Evolutionary conservation across 257 asterid species (phyloP), one percentile per base, ranked within the genome.

Genomic region (Solanum ossicruentum): DNA sequence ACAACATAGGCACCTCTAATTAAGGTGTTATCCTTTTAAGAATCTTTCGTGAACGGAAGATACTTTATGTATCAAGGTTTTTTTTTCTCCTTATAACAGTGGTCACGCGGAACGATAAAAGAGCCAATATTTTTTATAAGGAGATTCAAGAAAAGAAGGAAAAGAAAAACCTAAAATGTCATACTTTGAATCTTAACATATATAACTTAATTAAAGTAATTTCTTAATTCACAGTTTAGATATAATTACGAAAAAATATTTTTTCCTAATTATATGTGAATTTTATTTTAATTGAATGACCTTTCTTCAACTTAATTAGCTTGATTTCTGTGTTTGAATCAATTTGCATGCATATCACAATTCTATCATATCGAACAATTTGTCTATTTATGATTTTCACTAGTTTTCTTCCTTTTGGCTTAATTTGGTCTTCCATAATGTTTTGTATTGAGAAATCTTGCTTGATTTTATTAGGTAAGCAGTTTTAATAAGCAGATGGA

Each of bases 401-500:
- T 61, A 21, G 11, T 21, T 63, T 23, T 63, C 41, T 63, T 61
- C 69, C 39, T 61, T 61, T 61, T 21, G 16, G 36, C 69, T 36
- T 32, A 32, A 32, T 61, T 36, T 7, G 77, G 15, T 11, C n/a
- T 26, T 28, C 10, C 45, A n/a, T 26, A n/a, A 6, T 21, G 3
- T 75, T 75, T 26, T 12, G 21, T 49, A 75, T 15, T 75, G 21
- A 75, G 16, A 51, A 51, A 26, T 45, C 82, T 77, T 77, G 47
- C 47, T 77, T 77, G 49, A 15, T 52, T 28, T 77, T 12, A 43
- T 56, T 66, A 93, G 94, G 93, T 89, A 12, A 86, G 92, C 84
- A 70, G 84, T 80, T 80, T 84, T 90, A 93, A 86, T 90, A 93
- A 86, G 90, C 88, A 86, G 69, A 84, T 85, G 87, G 89, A 89